Evolutionary conservation across 192 early-diverging fungal genomes (phyloP).

Genomic region (Backusella macrospora): DNA sequence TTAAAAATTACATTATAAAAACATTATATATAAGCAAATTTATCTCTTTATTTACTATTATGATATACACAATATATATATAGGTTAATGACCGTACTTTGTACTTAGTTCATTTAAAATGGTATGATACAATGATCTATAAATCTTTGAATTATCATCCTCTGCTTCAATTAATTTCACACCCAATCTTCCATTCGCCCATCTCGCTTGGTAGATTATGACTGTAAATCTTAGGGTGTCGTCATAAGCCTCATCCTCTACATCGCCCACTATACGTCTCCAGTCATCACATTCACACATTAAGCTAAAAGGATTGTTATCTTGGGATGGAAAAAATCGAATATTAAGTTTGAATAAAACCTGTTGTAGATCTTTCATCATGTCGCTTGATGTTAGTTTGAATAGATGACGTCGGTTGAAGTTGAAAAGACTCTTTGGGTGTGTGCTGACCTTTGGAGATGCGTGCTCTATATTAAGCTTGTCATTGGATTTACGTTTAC

Average conservation of each 20-base stretch:
- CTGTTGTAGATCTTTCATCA: slow-evolving; percentile 20
- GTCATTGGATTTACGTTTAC: not conserved
- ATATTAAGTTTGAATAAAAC: not conserved
- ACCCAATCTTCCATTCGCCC: slow-evolving; percentile 28
- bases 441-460: slow-evolving; percentile 3
- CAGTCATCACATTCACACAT: slow-evolving; percentile 7
- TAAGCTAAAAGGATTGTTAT: not conserved
- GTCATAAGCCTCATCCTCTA: not conserved
- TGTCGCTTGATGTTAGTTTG: not conserved
- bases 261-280: not conserved
- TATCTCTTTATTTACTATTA: too few relatives aligned
- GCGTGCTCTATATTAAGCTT: not conserved
- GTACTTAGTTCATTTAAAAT: slow-evolving; percentile 19
- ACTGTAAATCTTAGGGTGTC: slow-evolving; percentile 11
- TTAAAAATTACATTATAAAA: too few relatives aligned
- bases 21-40: too few relatives aligned
- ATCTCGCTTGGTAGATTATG: slow-evolving; percentile 28
- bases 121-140: slow-evolving; percentile 19
- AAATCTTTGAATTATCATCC: slow-evolving; percentile 13
- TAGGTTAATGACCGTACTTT: not conserved
- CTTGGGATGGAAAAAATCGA: not conserved
- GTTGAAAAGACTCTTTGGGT: slow-evolving; percentile 31
- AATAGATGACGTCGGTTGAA: slow-evolving; percentile 33
- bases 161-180: slow-evolving; percentile 27
- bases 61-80: too few relatives aligned